phyloP scores from a whole-genome alignment of 768 basidiomycete species.

The Trametes elegans region DNA sequence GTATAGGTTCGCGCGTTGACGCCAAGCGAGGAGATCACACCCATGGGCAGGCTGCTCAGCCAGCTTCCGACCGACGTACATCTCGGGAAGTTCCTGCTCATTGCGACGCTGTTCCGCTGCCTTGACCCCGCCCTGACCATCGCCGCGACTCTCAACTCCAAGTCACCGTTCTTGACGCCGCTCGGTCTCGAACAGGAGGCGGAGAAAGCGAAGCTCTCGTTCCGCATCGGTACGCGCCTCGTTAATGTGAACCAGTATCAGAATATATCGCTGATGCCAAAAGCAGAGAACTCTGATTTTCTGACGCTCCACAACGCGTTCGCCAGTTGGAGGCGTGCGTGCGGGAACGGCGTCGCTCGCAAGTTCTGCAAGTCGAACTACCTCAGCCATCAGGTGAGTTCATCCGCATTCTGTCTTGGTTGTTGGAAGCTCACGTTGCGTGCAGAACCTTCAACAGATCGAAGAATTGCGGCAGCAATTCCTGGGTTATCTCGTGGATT shows the following conservation, averaged over 20 bases:
- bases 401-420: too few relatives aligned
- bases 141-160: constrained; percentile 87
- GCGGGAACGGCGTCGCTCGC: constrained; percentile 57
- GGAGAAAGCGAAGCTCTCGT: constrained; percentile 75
- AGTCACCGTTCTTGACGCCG: constrained; percentile 89
- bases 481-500: constrained; percentile 75
- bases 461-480: constrained; percentile 91
- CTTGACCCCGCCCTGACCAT: constrained; percentile 97
- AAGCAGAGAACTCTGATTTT: constrained; percentile 89
- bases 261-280: too few relatives aligned
- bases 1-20: constrained; percentile 83
- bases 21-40: constrained; percentile 83
- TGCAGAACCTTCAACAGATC: constrained; percentile 88
- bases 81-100: constrained; percentile 88
- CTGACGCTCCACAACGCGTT: constrained; percentile 91
- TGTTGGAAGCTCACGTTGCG: background rate
- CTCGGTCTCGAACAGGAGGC: constrained; percentile 87
- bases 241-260: background rate
- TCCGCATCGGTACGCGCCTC: constrained; percentile 62
- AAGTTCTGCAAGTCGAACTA: constrained; percentile 81
- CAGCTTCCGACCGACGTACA: constrained; percentile 95
- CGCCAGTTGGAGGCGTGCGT: constrained; percentile 79
- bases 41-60: constrained; percentile 87
- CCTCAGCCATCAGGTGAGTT: constrained; percentile 72
- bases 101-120: constrained; percentile 82